Conservation (phyloP, 306 rosid species). For the Cicer pinnatifidum region DNA sequence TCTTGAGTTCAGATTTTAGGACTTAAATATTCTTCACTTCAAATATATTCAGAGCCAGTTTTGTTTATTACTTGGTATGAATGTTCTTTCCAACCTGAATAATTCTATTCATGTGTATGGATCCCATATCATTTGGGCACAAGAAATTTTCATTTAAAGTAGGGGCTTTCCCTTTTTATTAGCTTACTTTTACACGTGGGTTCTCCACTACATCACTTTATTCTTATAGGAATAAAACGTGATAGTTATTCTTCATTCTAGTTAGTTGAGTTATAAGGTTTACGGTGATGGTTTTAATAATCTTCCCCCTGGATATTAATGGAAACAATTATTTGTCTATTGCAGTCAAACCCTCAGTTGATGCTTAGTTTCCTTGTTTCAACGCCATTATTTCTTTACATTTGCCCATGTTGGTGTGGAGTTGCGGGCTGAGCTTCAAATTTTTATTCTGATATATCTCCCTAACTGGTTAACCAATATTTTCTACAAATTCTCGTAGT, state of each 20-base stretch:
- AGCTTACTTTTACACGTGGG: background rate
- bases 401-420: background rate
- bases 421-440: background rate
- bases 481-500: background rate
- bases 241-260: conserved; percentile 8
- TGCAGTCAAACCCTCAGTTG: conserved; percentile 23
- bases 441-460: conserved; percentile 20
- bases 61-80: background rate
- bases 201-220: conserved; percentile 4
- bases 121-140: background rate
- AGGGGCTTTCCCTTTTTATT: conserved; percentile 14
- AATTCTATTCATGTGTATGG: conserved; percentile 6
- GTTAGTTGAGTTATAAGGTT: background rate
- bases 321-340: background rate
- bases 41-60: background rate
- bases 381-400: background rate
- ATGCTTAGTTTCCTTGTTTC: background rate
- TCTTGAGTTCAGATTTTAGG: background rate
- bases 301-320: background rate
- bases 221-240: background rate
- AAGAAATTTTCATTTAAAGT: background rate
- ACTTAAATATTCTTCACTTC: conserved; percentile 1
- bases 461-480: background rate
- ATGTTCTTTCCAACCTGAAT: conserved; percentile 21
- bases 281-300: background rate